These are phyloP conservation scores for Vanderwaltozyma tropicalis DNA, from an alignment of 805 yeast species.

Conservation along the genomic window DNA sequence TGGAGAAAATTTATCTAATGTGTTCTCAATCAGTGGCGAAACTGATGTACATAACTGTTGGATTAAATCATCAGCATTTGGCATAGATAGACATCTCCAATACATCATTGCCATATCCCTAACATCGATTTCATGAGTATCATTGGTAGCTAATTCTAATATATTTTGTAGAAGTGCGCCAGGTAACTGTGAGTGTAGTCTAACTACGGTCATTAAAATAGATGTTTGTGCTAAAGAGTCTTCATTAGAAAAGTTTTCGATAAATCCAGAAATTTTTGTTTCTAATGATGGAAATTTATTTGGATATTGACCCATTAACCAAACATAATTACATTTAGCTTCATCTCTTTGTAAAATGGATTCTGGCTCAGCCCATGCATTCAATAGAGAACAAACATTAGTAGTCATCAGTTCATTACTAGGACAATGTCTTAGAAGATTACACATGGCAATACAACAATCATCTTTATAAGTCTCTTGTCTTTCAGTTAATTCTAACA, in stretches of 20 bases:
- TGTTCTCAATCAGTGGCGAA: slow-evolving; percentile 62
- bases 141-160: slow-evolving; percentile 52
- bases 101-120: slow-evolving; percentile 72
- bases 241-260: slow-evolving; percentile 45
- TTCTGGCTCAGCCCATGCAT: slow-evolving; percentile 36
- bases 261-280: slow-evolving; percentile 35
- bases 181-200: slow-evolving; percentile 34
- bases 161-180: slow-evolving; percentile 47
- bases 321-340: slow-evolving; percentile 45
- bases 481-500: slow-evolving; percentile 48
- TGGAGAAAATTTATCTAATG: slow-evolving; percentile 63
- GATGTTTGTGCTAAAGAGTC: slow-evolving; percentile 53
- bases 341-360: slow-evolving; percentile 37
- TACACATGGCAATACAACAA: slow-evolving; percentile 46
- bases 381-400: slow-evolving; percentile 19
- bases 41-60: slow-evolving; percentile 27
- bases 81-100: slow-evolving; percentile 62
- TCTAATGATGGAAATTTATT: slow-evolving; percentile 45
- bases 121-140: slow-evolving; percentile 63
- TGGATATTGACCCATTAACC: slow-evolving; percentile 67
- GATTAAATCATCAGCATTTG: slow-evolving; percentile 21
- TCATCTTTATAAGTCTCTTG: slow-evolving; percentile 60
- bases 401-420: slow-evolving; percentile 22
- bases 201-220: slow-evolving; percentile 52
- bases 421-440: slow-evolving; percentile 58